phyloP scores from a whole-genome alignment of 306 rosid species.

The Lablab purpureus region DNA sequence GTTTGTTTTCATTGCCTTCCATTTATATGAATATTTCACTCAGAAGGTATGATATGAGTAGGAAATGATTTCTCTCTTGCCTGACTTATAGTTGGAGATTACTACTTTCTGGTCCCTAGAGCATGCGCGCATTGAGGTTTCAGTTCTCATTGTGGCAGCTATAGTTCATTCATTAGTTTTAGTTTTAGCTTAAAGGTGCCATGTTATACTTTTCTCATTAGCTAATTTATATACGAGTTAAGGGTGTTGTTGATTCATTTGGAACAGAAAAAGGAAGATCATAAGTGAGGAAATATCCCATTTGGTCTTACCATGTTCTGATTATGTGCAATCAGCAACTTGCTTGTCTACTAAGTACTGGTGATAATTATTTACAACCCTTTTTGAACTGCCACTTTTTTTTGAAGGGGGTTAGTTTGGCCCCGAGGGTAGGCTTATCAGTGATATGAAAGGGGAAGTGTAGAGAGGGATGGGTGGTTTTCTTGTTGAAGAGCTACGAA shows the following conservation, averaged over 20 bases:
- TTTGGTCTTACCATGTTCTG: no score
- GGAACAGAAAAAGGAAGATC: not conserved
- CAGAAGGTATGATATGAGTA: not conserved
- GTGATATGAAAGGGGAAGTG: no score
- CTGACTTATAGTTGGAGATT: not conserved
- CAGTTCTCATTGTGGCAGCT: not conserved
- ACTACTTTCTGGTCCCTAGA: not conserved
- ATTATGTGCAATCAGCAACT: no score
- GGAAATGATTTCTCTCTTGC: not conserved
- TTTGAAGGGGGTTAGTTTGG: no score
- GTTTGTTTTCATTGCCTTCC: not conserved
- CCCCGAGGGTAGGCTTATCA: no score
- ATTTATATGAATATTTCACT: not conserved
- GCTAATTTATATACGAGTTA: not conserved
- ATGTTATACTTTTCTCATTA: not conserved
- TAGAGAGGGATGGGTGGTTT: not conserved
- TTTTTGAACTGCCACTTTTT: no score
- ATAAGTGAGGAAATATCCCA: slow-evolving; percentile 1
- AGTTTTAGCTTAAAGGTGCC: not conserved
- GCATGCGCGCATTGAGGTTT: not conserved
- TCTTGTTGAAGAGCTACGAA: not conserved
- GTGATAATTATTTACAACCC: no score
- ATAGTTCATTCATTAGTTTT: not conserved
- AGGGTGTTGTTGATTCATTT: slow-evolving; percentile 24
- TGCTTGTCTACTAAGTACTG: no score